Base-by-base conservation (phyloP, 495 filamentous ascomycete genomes). In the Lentithecium fluviatile region DNA sequence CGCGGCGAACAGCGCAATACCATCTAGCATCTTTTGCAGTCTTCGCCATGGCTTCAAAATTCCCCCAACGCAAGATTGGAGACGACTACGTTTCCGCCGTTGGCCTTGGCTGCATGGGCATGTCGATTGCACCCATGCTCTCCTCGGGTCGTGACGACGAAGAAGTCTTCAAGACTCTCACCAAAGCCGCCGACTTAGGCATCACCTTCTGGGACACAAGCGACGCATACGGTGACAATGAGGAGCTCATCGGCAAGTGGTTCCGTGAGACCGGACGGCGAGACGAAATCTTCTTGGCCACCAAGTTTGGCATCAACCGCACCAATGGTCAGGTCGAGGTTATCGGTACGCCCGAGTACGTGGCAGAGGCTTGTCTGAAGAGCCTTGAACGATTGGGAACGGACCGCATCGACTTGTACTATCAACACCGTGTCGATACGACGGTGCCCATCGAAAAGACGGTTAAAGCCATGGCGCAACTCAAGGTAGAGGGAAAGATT, bases 391-490 rank as follows among this genome's bases (percentile, higher is more conserved):
- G 80, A 0, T 76, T 89, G 2, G 79, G 78, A 0, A 65, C 80
- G 0, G 74, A 79, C 1, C 65, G 56, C 6, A 76, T 90, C 36
- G 85, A 90, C 58, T 68, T 90, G 10, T 86, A 80, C 60, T 88
- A 87, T 60, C 70, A 75, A 32, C 85, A 88, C 63, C 79, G 80
- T n/a, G 72, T 82, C 11, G 80, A 83, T 56, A 47, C 60, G 2
- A 75, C 73, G 45, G 80, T 81, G 0, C 86, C 86, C 0, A 78
- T 90, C 24, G 87, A 90, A 73, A 82, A 84, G 69, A 86, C 79
- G 45, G 77, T 87, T 58, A 68, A 66, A 21, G 79, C 71, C 10
- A 65, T 87, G 75, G 76, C 68, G 2, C 26, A 54, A 25, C 43
- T 64, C n/a, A 49, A 54, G 20, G 45, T 46, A 37, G 45, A 71